Evolutionary conservation across 257 asterid genomes (phyloP).

Genomic region (Solanum microdontum): DNA sequence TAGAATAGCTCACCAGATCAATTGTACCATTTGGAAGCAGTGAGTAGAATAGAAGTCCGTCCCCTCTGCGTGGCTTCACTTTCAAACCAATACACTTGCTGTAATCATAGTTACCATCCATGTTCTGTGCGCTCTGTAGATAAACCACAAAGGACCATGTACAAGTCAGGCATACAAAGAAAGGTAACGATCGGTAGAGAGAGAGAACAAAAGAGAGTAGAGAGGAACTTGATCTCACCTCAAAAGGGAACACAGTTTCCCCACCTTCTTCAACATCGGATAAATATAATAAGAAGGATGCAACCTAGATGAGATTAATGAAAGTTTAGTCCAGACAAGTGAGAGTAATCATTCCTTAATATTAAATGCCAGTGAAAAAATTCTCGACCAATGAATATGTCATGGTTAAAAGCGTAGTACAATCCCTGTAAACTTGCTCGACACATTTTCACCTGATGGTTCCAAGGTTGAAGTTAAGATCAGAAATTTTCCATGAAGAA

Average conservation of each 20-base stretch:
- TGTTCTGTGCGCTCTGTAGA: conserved; percentile 60
- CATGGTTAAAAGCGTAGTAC: neutral
- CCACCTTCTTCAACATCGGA: conserved; percentile 98
- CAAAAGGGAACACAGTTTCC: conserved; percentile 91
- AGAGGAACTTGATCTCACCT: conserved; percentile 30
- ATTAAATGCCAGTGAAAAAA: neutral
- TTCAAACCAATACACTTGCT: conserved; percentile 63
- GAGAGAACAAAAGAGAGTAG: neutral
- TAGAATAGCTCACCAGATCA: conserved; percentile 52
- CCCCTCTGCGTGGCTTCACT: conserved; percentile 88
- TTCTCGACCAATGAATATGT: neutral
- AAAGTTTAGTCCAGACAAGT: conserved; percentile 3
- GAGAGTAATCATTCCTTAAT: neutral
- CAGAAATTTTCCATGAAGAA: neutral
- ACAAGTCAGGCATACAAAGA: neutral
- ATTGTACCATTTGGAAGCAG: conserved; percentile 73
- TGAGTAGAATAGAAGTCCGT: conserved; percentile 89
- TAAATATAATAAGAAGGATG: conserved; percentile 83
- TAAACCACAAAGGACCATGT: neutral
- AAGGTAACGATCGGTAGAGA: neutral
- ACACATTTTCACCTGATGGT: neutral
- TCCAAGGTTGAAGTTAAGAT: neutral
- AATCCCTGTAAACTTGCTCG: neutral
- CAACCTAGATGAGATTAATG: conserved; percentile 35
- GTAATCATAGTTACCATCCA: conserved; percentile 55